Evolutionary conservation across 2,329 filamentous ascomycete species (phyloP), one percentile per base, ranked within the genome.

Genomic region (Fusarium stilboides): DNA sequence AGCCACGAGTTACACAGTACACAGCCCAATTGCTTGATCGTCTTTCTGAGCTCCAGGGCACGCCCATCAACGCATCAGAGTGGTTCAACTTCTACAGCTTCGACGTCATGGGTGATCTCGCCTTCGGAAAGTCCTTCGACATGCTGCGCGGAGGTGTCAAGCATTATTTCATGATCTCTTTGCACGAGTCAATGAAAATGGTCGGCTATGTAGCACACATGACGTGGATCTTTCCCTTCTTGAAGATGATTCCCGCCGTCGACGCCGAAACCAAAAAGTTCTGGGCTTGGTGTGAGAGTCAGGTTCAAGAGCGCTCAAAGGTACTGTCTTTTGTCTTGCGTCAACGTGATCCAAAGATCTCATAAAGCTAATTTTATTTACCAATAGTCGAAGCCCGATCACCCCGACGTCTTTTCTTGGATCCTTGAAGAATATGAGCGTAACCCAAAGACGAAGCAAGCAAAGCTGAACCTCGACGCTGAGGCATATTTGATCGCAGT

Each of bases 91-190:
- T 81, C 39, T 70, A 68, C 20, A 70, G 57, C n/a, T 70, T 70
- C 6, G 80, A 82, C 20, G 74, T 82, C 7, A 81, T 83, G 81
- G 80, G 79, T 3, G 78, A 82, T 47, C 69, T 83, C 37, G 80
- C 78, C 6, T 82, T 82, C 44, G 79, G 77, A 1, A 72, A 76
- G 31, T 70, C 74, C 7, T 82, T 80, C 45, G 68, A 77, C 12
- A 79, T 79, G 79, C 69, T 82, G 15, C 62, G 57, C 26, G 61
- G 68, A 2, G 76, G 74, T 5, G 55, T 74, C 12, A 71, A 73
- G 37, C 72, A 75, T 44, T 72, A 71, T 52, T 77, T 68, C 26
- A 76, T 77, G 69, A 69, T 60, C 9, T 66, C 70, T 1, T 44
- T 73, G 5, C 75, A 75, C 26, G 55, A 59, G 7, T 70, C 69